Conservation (phyloP, 768 basidiomycete species). For the Phallus indusiatus region DNA sequence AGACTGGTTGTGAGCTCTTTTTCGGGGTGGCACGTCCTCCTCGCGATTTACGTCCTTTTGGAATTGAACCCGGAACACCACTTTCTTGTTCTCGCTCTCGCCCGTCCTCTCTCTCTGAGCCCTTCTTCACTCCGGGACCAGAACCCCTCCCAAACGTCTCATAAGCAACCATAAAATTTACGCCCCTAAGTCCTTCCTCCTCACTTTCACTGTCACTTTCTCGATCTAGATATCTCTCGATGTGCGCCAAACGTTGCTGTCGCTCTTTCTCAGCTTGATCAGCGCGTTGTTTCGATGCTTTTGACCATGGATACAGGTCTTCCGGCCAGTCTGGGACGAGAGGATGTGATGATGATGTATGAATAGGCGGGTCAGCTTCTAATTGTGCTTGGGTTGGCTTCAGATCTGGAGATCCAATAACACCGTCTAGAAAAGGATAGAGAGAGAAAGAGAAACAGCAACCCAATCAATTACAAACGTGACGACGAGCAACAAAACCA, state of each 20-base stretch:
- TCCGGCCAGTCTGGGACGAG: slow-evolving; percentile 73
- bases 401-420: background rate
- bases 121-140: slow-evolving; percentile 60
- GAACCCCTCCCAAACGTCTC: slow-evolving; percentile 28
- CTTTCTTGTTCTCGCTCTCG: no score
- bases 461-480: background rate
- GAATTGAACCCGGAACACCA: background rate
- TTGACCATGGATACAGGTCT: slow-evolving; percentile 66
- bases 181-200: slow-evolving; percentile 19
- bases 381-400: background rate
- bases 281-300: slow-evolving; percentile 46
- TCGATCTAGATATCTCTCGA: slow-evolving; percentile 63
- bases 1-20: no score
- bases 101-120: slow-evolving; percentile 12
- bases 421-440: background rate
- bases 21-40: background rate
- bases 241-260: slow-evolving; percentile 52
- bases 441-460: background rate
- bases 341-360: background rate
- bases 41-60: background rate
- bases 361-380: background rate
- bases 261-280: slow-evolving; percentile 44
- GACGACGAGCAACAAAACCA: background rate
- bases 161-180: slow-evolving; percentile 12
- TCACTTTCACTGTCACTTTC: slow-evolving; percentile 38